These are phyloP conservation scores for Cardamine resedifolia DNA, from an alignment of 345 rosid species.

Conservation along the genomic window DNA sequence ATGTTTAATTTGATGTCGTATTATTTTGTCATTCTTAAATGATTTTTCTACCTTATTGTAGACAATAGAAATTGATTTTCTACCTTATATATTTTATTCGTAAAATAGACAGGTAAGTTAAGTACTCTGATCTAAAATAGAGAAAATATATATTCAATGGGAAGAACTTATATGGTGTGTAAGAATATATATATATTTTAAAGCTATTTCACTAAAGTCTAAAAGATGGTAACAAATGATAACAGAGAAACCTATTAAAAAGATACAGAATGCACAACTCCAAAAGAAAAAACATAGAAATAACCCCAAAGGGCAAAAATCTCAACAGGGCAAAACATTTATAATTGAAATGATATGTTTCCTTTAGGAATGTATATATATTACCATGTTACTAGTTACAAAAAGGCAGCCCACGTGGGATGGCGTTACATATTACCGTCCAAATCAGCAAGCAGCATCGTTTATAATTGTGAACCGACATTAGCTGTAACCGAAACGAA, in stretches of 20 bases:
- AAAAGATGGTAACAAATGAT: background rate
- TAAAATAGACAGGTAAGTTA: background rate
- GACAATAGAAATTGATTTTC: background rate
- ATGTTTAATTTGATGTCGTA: background rate
- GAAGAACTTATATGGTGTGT: background rate
- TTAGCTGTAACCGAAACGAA: constrained; percentile 28
- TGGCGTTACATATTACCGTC: constrained; percentile 29
- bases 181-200: no score
- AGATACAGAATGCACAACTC: background rate
- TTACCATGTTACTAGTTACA: background rate
- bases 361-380: background rate
- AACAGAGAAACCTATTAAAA: background rate
- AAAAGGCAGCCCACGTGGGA: constrained; percentile 30
- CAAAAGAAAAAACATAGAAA: background rate
- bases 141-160: background rate
- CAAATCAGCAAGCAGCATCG: constrained; percentile 34
- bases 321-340: background rate
- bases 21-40: background rate
- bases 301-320: background rate
- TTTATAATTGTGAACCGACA: constrained; percentile 27
- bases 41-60: background rate
- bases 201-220: background rate
- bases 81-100: background rate
- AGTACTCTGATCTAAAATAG: background rate
- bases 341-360: background rate